phyloP scores from a whole-genome alignment of 768 basidiomycete species.

The Postia placenta region DNA sequence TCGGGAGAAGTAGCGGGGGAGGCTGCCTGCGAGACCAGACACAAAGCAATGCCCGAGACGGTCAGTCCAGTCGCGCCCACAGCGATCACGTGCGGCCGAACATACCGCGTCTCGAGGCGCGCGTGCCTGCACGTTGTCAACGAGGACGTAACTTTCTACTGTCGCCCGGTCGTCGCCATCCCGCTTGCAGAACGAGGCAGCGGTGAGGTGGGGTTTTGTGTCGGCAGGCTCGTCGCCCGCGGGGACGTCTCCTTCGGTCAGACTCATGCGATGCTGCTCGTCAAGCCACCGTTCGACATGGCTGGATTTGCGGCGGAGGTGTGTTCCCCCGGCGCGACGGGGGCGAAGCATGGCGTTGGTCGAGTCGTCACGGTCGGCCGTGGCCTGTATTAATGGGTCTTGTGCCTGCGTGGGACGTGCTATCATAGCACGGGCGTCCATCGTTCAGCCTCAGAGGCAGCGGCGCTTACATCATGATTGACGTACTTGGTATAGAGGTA shows the following conservation, averaged over 20 bases:
- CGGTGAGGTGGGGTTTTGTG: conserved; percentile 32
- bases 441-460: too few species aligned
- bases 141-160: conserved; percentile 35
- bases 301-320: conserved; percentile 31
- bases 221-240: conserved; percentile 19
- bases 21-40: not conserved
- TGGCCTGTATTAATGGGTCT: too few species aligned
- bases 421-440: too few species aligned
- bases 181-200: conserved; percentile 20
- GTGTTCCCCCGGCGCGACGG: conserved; percentile 7
- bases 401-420: too few species aligned
- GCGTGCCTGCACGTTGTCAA: conserved; percentile 28
- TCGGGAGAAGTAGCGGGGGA: conserved; percentile 1
- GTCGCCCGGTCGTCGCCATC: conserved; percentile 28
- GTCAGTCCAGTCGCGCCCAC: not conserved
- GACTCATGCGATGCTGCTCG: conserved; percentile 29
- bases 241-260: conserved; percentile 9
- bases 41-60: conserved; percentile 10
- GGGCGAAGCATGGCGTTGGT: conserved; percentile 8
- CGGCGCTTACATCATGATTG: too few species aligned
- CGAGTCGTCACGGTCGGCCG: too few species aligned
- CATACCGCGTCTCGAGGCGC: conserved; percentile 17
- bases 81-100: conserved; percentile 19
- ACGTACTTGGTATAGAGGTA: not conserved
- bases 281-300: conserved; percentile 39